Evolutionary conservation across 2,329 filamentous ascomycete genomes (phyloP), one percentile per base, ranked within the genome.

Genomic region (Phoma sp.): DNA sequence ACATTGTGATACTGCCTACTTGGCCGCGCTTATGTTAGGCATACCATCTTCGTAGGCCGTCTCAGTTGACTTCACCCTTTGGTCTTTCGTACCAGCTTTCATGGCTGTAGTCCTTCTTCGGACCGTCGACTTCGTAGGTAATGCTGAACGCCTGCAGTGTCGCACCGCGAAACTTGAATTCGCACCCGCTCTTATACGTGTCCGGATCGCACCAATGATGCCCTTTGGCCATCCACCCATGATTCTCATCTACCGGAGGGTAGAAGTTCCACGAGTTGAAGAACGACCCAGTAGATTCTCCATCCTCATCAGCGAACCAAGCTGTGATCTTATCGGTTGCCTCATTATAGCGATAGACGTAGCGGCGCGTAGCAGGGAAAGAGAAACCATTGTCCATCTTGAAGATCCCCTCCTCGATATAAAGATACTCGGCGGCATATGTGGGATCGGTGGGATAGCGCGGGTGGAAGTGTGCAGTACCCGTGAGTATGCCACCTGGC

Each of bases 261-360:
- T 77, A 55, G 62, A 92, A 90, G 53, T 88, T 82, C n/a, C 92
- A 77, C 59, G 87, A 83, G 65, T 92, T 89, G 72, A 93, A 94
- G 19, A 92, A 77, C 60, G 92, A 89, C 68, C 92, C 89, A 0
- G 87, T 86, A 13, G 81, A 81, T 58, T 89, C 85, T n/a, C 88
- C 84, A 60, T 90, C 86, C 15, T 88, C 84, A 60, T 86, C 85
- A 35, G 85, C 85, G 63, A 92, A 92, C 89, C 89, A 93, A 1
- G 89, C 86, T 56, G 85, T 89, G 21, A 93, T 76, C 25, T 72
- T 74, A 64, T 92, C 88, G 1, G 68, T 76, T 9, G 53, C 64
- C 60, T 88, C 86, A 39, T 85, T 79, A 65, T 92, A 92, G 0
- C 89, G 84, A 80, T 89, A 92, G 1, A 91, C 80, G 65, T 93